A percentile compares a stretch with the other conserved stretches of the same genome.
These are phyloP conservation scores for Aspergillus leporis DNA, from an alignment of 495 filamentous ascomycete species.

Conservation along the genomic window DNA sequence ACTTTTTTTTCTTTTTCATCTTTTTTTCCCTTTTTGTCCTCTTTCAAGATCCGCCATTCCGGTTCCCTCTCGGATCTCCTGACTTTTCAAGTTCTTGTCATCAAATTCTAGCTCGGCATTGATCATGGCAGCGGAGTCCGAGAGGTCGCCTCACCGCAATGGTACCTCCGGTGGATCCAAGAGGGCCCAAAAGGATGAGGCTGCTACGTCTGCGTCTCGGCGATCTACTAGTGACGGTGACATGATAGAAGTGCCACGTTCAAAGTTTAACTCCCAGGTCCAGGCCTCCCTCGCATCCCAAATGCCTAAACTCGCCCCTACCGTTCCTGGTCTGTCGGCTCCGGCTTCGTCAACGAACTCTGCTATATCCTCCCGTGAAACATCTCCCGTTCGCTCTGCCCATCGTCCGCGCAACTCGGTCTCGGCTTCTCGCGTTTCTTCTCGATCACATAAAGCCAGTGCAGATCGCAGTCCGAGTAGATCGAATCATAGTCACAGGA, in stretches of 20 bases:
- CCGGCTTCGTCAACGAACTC: conserved; percentile 43
- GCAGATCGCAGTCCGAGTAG: conserved; percentile 70
- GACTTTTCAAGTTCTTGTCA: conserved; percentile 42
- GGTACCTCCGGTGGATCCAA: conserved; percentile 37
- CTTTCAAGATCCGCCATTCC: conserved; percentile 19
- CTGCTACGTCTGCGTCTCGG: conserved; percentile 25
- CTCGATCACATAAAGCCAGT: conserved; percentile 67
- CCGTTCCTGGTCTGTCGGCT: conserved; percentile 32
- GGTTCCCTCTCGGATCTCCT: conserved; percentile 44
- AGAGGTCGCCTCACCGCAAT: conserved; percentile 44
- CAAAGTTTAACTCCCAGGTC: conserved; percentile 31
- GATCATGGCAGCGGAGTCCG: conserved; percentile 48
- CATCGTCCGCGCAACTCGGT: conserved; percentile 35
- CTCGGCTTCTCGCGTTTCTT: conserved; percentile 32
- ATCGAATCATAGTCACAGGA: conserved; percentile 41
- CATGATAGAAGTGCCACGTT: conserved; percentile 35
- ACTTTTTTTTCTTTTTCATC: conserved; percentile 19
- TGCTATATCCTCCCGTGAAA: conserved; percentile 50
- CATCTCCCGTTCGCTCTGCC: conserved; percentile 46
- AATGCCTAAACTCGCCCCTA: conserved; percentile 39
- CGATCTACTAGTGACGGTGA: conserved; percentile 35
- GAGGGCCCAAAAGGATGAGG: conserved; percentile 32
- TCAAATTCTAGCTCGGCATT: conserved; percentile 32
- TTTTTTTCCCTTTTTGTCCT: conserved; percentile 30
- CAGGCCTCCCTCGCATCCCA: conserved; percentile 34